Percentiles rank a stretch among this genome's conserved stretches.
These are phyloP conservation scores for Paraurostyla sp. DNA, from an alignment of 73 alveolate species.

Conservation along the genomic window DNA sequence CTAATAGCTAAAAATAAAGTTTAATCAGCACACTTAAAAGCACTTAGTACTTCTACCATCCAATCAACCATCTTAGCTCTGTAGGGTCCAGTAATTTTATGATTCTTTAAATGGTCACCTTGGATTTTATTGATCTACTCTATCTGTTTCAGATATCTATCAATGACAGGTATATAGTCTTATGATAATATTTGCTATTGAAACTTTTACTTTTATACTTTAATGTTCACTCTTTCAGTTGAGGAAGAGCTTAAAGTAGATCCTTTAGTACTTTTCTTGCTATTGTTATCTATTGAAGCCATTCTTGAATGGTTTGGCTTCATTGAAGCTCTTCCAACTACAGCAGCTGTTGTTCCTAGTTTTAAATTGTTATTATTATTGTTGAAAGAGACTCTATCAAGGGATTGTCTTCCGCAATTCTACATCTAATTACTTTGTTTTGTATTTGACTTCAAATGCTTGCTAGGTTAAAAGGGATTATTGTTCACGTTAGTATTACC, in stretches of 20 bases:
- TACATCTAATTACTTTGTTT: neutral
- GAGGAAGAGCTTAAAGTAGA: neutral
- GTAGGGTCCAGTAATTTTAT: conserved; percentile 78
- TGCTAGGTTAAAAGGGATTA: too few relatives aligned
- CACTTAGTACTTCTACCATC: conserved; percentile 82
- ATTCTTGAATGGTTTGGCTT: neutral
- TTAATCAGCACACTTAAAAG: conserved; percentile 69
- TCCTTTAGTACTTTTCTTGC: neutral
- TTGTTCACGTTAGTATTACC: too few relatives aligned
- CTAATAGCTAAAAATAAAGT: conserved; percentile 74
- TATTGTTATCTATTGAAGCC: neutral
- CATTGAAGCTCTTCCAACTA: neutral
- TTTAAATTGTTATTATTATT: neutral
- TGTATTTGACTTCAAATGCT: neutral
- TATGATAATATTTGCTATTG: neutral
- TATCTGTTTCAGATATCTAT: neutral
- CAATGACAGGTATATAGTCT: neutral
- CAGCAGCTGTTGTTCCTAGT: neutral
- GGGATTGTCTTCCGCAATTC: conserved; percentile 6
- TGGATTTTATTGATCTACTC: neutral
- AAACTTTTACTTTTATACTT: neutral
- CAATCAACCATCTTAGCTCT: conserved; percentile 86
- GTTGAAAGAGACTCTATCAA: too few relatives aligned
- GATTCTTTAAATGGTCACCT: conserved; percentile 42
- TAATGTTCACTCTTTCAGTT: neutral